A percentile compares a stretch with the other conserved stretches of the same genome.
These are phyloP conservation scores for Thielaviopsis cerberus DNA, from an alignment of 2,329 filamentous ascomycete genomes.

Conservation along the genomic window DNA sequence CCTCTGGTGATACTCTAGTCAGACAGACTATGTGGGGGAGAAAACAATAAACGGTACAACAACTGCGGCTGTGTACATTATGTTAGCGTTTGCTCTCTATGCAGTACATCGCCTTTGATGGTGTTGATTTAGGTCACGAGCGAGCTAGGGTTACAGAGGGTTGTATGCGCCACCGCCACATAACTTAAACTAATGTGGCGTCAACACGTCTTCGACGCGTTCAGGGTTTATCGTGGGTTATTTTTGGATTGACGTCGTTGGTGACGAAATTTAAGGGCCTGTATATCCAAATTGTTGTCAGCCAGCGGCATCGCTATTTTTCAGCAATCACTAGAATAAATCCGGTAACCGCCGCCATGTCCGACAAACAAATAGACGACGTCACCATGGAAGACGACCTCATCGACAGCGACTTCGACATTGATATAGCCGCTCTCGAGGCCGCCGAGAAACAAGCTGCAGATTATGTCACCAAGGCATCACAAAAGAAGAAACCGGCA, in stretches of 20 bases:
- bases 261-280: not conserved
- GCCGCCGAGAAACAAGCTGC: constrained; percentile 12
- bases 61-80: not conserved
- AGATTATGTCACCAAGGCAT: not conserved
- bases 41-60: not conserved
- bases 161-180: constrained; percentile 3
- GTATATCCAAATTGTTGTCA: no score
- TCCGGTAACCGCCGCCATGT: constrained; percentile 1
- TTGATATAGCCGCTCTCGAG: constrained; percentile 14
- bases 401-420: constrained; percentile 10
- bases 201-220: not conserved
- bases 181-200: constrained; percentile 2
- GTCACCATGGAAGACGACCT: constrained; percentile 22
- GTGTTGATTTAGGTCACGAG: no score
- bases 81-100: not conserved
- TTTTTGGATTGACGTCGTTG: not conserved
- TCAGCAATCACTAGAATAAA: no score
- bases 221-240: not conserved
- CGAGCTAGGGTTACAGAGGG: not conserved
- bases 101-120: not conserved
- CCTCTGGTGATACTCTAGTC: not conserved
- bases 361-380: constrained; percentile 16
- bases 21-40: not conserved
- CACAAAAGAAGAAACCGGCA: not conserved
- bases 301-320: not conserved